Base-by-base conservation (phyloP, 2,329 filamentous ascomycete genomes). In the Penicillium sp. region DNA sequence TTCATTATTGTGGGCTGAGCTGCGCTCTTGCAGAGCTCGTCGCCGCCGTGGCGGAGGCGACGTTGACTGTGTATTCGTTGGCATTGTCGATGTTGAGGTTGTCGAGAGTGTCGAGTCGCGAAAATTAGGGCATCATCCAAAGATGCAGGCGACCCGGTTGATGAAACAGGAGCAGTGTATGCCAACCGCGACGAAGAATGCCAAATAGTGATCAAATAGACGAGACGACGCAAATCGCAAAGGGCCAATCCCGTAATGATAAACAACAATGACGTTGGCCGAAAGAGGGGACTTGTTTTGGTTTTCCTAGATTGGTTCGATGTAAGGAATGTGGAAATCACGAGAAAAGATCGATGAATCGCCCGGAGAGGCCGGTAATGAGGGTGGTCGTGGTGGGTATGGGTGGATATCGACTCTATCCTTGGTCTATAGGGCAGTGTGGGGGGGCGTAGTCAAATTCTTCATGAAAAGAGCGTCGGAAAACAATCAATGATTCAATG, bases 11-110 rank as follows among this genome's bases (percentile, higher is more conserved):
- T 81, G 77, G 33, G 80, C 82, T 42, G 75, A 74, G 26, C 72
- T 79, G 64, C 79, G 77, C 70, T 82, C 80, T 70, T 80, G 78
- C 55, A 82, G 76, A 59, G 77, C 76, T 66, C 73, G 75, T 65
- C 80, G 74, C 68, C 67, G 72, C 37, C 78, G 75, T 52, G 78
- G 74, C 45, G 71, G 65, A 43, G 66, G 69, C 42, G 73, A 66
- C 64, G 49, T 70, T 65, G 62, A 66, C 51, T 65, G 66, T 59
- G 66, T 64, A 58, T 66, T 63, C 45, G 72, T 75, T 66, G 75
- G 71, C 73, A 78, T 78, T 59, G 42, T 52, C 19, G 22, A 13
- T 30, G 25, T 43, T 28, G 25, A 14, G 13, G 19, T 48, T 43
- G 42, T 55, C 38, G 40, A 25, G 57, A 19, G 2, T 42, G 38